Conservation (phyloP, 768 basidiomycete species). For the Cystofilobasidium capitatum region DNA sequence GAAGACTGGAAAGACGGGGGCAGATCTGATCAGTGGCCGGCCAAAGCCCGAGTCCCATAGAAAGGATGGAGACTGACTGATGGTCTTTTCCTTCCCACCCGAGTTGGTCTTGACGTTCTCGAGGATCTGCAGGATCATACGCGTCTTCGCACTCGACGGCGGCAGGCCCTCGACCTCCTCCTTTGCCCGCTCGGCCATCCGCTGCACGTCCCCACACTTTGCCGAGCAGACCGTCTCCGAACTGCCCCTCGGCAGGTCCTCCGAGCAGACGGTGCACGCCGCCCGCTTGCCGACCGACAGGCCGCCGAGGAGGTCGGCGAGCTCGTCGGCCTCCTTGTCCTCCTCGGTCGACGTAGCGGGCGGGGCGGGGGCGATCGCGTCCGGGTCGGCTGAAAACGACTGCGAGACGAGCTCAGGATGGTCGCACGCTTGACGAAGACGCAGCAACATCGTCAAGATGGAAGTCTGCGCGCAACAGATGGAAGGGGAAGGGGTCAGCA, state of each 20-base stretch:
- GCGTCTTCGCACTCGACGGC: constrained; percentile 74
- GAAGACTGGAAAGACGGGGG: constrained; percentile 47
- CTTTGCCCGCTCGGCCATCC: constrained; percentile 15
- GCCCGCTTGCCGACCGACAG: constrained; percentile 52
- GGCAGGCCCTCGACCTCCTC: constrained; percentile 44
- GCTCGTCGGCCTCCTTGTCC: constrained; percentile 55
- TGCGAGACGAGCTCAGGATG: constrained; percentile 71
- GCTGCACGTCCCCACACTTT: constrained; percentile 1
- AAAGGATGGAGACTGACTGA: constrained; percentile 45
- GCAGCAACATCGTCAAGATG: constrained; percentile 46
- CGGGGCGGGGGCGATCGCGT: constrained; percentile 61
- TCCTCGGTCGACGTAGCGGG: constrained; percentile 44
- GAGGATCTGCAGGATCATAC: constrained; percentile 67
- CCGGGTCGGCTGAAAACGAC: constrained; percentile 53
- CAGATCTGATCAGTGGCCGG: no score
- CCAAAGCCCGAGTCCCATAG: no score
- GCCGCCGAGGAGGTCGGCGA: constrained; percentile 62
- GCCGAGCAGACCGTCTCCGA: constrained; percentile 7
- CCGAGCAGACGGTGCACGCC: constrained; percentile 71
- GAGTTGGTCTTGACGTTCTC: constrained; percentile 52
- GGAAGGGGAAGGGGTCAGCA: background rate
- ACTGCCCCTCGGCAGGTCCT: background rate
- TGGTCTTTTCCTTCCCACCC: constrained; percentile 69
- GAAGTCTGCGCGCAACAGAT: constrained; percentile 31
- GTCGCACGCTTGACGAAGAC: constrained; percentile 88